These are phyloP conservation scores for Paramarasmius palmivorus DNA, from an alignment of 1,284 basidiomycete genomes.

Conservation along the genomic window DNA sequence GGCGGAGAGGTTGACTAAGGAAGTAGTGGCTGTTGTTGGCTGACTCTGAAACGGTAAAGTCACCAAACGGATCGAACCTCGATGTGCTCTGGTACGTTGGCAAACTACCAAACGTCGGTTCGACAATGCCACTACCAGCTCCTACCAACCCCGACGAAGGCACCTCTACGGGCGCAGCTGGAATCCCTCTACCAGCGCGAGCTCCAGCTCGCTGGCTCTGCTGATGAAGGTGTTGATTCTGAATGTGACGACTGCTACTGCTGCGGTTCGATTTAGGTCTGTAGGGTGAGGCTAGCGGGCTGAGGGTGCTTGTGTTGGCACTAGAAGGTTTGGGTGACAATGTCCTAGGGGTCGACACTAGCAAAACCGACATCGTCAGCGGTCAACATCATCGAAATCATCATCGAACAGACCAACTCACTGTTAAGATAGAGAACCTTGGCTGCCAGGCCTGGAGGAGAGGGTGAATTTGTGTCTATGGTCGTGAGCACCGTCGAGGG, in stretches of 20 bases:
- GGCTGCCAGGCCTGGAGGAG: slow-evolving; percentile 3
- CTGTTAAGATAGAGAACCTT: slow-evolving; percentile 2
- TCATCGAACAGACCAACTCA: no score
- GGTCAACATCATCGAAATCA: background rate
- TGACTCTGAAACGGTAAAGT: slow-evolving; percentile 5
- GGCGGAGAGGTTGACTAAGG: background rate
- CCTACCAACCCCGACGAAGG: background rate
- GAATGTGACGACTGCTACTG: slow-evolving; percentile 4
- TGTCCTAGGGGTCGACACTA: background rate
- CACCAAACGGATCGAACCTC: slow-evolving; percentile 14
- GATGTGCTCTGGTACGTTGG: slow-evolving; percentile 8
- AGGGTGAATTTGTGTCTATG: slow-evolving; percentile 10
- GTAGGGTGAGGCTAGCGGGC: background rate
- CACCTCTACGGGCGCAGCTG: background rate
- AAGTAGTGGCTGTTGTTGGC: background rate
- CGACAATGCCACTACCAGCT: background rate
- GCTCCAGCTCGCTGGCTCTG: slow-evolving; percentile 7
- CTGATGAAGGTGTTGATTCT: slow-evolving; percentile 7
- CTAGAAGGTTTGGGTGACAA: background rate
- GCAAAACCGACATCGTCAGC: background rate
- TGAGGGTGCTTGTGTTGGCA: slow-evolving; percentile 1
- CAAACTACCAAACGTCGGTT: background rate
- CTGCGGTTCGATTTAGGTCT: slow-evolving; percentile 3
- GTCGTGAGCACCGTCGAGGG: slow-evolving; percentile 6
- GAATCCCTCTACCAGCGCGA: background rate